These are phyloP conservation scores for Candolleomyces eurysporus DNA, from an alignment of 768 basidiomycete genomes.

Conservation along the genomic window DNA sequence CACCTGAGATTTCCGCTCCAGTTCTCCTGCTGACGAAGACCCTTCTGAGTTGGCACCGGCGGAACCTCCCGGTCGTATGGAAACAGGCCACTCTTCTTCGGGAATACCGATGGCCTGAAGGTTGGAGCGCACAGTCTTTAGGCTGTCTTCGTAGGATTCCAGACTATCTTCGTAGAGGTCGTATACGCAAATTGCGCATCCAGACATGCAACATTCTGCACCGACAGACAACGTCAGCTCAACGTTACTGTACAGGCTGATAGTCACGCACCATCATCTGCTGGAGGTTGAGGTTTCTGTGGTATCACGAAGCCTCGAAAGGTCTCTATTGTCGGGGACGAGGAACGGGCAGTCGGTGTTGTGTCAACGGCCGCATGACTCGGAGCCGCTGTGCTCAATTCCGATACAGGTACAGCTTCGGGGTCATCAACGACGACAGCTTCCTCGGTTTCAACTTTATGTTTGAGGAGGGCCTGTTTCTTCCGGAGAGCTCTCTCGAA, in stretches of 20 bases:
- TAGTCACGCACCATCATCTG: conserved; percentile 56
- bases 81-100: conserved; percentile 62
- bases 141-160: conserved; percentile 54
- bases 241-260: background rate
- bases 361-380: background rate
- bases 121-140: conserved; percentile 47
- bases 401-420: too few species aligned
- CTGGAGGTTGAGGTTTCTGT: conserved; percentile 57
- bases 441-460: background rate
- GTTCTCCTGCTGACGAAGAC: background rate
- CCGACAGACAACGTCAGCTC: background rate
- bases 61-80: conserved; percentile 31
- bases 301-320: conserved; percentile 63
- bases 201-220: conserved; percentile 92
- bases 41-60: conserved; percentile 12
- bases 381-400: background rate
- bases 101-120: conserved; percentile 51
- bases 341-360: background rate
- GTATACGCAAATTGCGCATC: conserved; percentile 90
- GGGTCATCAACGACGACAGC: background rate
- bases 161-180: conserved; percentile 81
- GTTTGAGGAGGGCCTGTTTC: conserved; percentile 6
- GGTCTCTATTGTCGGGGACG: conserved; percentile 13
- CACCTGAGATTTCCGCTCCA: conserved; percentile 33
- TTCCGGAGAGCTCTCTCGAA: conserved; percentile 9